Evolutionary conservation across 2,329 filamentous ascomycete species (phyloP).

Genomic region (Lecanicillium sp.): DNA sequence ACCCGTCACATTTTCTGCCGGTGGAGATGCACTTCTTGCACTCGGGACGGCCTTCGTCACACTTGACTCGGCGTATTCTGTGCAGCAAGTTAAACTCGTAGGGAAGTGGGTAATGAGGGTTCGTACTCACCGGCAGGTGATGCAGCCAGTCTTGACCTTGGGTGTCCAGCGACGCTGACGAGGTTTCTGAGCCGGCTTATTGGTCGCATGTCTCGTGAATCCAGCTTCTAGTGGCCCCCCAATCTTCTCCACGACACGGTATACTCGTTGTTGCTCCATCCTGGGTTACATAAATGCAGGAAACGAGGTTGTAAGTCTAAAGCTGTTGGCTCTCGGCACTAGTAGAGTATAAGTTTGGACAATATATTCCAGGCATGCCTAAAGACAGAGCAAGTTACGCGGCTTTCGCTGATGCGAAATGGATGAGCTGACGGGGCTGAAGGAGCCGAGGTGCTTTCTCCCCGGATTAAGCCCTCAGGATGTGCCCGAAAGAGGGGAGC

Average conservation of each 20-base stretch:
- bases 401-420: not conserved
- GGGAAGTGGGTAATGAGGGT: not conserved
- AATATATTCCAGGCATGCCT: not conserved
- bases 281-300: not conserved
- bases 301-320: not conserved
- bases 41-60: slow-evolving; percentile 22
- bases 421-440: not conserved
- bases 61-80: slow-evolving; percentile 24
- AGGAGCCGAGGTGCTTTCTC: not conserved
- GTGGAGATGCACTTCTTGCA: slow-evolving; percentile 21
- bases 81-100: no score
- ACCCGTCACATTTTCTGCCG: slow-evolving; percentile 19
- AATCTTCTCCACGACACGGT: not conserved
- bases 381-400: not conserved
- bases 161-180: slow-evolving; percentile 13
- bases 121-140: slow-evolving; percentile 18
- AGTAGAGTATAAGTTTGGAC: not conserved
- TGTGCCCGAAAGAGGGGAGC: no score
- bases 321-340: not conserved
- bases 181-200: slow-evolving; percentile 1
- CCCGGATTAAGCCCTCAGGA: not conserved
- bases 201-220: not conserved
- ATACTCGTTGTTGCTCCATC: slow-evolving; percentile 9
- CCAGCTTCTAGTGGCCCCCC: not conserved
- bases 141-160: slow-evolving; percentile 19